Conservation (phyloP, 2,329 filamentous ascomycete genomes). For the Hypoxylon sp. region DNA sequence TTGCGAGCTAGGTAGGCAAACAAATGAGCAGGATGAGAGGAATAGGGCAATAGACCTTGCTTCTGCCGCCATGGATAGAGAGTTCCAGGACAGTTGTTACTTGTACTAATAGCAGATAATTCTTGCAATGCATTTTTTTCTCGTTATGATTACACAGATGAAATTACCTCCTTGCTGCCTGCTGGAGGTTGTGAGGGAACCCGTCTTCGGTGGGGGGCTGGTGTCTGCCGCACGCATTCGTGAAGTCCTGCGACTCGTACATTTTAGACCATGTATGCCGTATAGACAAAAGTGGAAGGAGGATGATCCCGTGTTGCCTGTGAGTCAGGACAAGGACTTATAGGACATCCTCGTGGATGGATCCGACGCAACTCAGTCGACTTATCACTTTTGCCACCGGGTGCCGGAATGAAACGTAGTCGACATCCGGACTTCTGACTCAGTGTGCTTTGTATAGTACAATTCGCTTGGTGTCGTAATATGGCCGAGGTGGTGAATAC, state of each 20-base stretch:
- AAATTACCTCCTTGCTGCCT: neutral
- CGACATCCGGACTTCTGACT: neutral
- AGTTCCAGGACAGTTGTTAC: conserved; percentile 7
- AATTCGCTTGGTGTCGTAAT: neutral
- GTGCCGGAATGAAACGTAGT: neutral
- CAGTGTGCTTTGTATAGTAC: neutral
- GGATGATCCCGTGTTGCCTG: neutral
- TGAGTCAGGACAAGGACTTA: neutral
- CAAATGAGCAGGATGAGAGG: neutral
- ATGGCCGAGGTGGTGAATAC: neutral
- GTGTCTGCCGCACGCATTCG: neutral
- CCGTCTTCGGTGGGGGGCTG: neutral
- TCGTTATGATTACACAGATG: neutral
- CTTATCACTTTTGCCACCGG: neutral
- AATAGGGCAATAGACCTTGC: neutral
- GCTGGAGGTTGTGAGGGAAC: neutral
- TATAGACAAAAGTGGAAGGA: neutral
- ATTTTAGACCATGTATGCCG: neutral
- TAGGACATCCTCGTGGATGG: neutral
- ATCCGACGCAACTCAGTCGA: neutral
- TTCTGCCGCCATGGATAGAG: conserved; percentile 8
- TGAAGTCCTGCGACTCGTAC: neutral
- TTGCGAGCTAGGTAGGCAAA: neutral
- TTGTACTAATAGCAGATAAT: conserved; percentile 27
- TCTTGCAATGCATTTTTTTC: conserved; percentile 16